Percentiles rank a stretch among this genome's conserved stretches.
Evolutionary conservation across 345 rosid species (phyloP).

Genomic region (Trapa bicornis): DNA sequence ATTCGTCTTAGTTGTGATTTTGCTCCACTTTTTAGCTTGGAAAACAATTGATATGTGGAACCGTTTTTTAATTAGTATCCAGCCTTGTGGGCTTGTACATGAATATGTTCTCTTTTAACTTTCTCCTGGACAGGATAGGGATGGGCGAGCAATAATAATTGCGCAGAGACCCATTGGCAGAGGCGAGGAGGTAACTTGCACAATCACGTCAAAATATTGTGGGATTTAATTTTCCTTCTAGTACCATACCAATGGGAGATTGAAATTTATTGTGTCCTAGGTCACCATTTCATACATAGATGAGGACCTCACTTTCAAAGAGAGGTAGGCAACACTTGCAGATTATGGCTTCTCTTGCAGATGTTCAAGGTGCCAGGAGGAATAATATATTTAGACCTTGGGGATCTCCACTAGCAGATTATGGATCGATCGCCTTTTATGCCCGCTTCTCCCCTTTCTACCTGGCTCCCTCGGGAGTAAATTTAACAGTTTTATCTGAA

Average conservation of each 20-base stretch:
- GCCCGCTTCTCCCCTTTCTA: no score
- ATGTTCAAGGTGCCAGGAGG: constrained; percentile 53
- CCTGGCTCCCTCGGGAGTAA: no score
- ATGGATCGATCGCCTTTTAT: no score
- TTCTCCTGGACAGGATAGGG: constrained; percentile 48
- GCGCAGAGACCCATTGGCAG: constrained; percentile 38
- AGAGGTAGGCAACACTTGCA: constrained; percentile 52
- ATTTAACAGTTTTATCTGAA: no score
- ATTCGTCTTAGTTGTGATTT: no score
- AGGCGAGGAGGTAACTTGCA: constrained; percentile 60
- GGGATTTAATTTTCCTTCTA: not conserved
- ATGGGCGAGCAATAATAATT: constrained; percentile 74
- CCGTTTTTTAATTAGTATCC: no score
- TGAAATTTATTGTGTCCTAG: constrained; percentile 18
- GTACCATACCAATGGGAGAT: not conserved
- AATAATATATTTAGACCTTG: constrained; percentile 10
- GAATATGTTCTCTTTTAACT: not conserved
- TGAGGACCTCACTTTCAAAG: constrained; percentile 57
- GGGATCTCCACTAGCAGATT: no score
- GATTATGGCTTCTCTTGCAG: constrained; percentile 78
- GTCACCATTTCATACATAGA: constrained; percentile 75
- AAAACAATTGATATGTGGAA: no score
- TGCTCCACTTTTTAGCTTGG: no score
- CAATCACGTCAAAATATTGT: not conserved
- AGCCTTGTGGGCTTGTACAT: no score